Evolutionary conservation across 1,284 basidiomycete genomes (phyloP).

Genomic region (Marasmius sp.): DNA sequence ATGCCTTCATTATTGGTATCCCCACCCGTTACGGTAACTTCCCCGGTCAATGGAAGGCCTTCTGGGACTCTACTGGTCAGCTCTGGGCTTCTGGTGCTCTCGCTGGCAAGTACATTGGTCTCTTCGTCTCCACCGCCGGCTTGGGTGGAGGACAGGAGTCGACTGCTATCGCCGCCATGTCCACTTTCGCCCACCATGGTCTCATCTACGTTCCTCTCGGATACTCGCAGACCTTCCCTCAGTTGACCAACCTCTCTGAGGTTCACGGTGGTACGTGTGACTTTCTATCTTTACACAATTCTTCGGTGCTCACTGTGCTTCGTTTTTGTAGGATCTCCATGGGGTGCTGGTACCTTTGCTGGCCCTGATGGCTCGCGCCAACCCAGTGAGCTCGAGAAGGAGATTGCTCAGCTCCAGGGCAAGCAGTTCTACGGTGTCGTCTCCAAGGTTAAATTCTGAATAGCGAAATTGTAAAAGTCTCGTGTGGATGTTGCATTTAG

Average conservation of each 20-base stretch:
- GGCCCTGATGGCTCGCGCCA: constrained; percentile 61
- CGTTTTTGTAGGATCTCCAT: constrained; percentile 53
- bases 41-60: constrained; percentile 72
- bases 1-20: constrained; percentile 73
- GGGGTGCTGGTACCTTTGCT: constrained; percentile 75
- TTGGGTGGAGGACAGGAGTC: constrained; percentile 76
- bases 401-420: constrained; percentile 68
- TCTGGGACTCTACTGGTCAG: constrained; percentile 81
- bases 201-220: constrained; percentile 81
- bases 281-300: background rate
- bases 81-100: constrained; percentile 77
- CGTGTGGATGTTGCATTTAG: too few species aligned
- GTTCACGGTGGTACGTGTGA: constrained; percentile 66
- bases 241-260: constrained; percentile 60
- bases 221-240: constrained; percentile 58
- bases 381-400: constrained; percentile 63
- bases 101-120: constrained; percentile 77
- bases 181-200: constrained; percentile 81
- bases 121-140: constrained; percentile 69
- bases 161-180: constrained; percentile 65
- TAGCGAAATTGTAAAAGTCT: background rate
- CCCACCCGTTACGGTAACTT: constrained; percentile 79
- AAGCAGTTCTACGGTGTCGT: constrained; percentile 55
- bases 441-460: constrained; percentile 35
- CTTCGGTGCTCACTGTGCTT: background rate